Evolutionary conservation across 371 early-diverging fungal species (phyloP).

Genomic region (Circinella minor): DNA sequence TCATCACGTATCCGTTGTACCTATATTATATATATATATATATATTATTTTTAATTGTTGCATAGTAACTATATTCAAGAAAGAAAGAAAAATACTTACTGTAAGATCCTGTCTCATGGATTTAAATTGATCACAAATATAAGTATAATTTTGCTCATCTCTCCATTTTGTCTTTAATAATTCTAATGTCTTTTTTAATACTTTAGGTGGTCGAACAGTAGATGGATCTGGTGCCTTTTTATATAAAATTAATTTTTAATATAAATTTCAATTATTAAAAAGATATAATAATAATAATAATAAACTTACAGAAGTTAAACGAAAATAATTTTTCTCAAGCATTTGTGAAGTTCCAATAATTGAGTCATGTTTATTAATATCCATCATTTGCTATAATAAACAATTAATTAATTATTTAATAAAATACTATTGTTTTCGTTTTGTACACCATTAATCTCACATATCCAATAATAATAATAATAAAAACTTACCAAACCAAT

Average conservation of each 20-base stretch:
- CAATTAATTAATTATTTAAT: background rate
- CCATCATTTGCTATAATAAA: conserved; percentile 7
- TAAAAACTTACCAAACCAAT: background rate
- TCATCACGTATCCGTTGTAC: conserved; percentile 92
- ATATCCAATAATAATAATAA: background rate
- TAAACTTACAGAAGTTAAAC: conserved; percentile 80
- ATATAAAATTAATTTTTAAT: background rate
- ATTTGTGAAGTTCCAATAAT: conserved; percentile 87
- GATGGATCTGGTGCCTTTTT: conserved; percentile 86
- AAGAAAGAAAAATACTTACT: conserved; percentile 44
- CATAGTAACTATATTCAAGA: background rate
- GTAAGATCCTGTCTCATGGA: conserved; percentile 95
- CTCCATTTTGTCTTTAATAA: conserved; percentile 80
- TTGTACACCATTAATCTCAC: no score
- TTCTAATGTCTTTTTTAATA: conserved; percentile 78
- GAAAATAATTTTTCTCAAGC: conserved; percentile 88
- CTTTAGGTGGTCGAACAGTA: conserved; percentile 83
- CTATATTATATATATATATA: conserved; percentile 29
- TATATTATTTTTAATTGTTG: no score
- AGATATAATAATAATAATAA: background rate
- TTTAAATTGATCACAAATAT: conserved; percentile 96
- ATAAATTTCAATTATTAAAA: background rate
- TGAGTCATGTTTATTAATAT: conserved; percentile 78
- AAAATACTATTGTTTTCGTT: no score
- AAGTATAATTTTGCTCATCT: conserved; percentile 82